Evolutionary conservation across 257 asterid genomes (phyloP).

Genomic region (Capsicum baccatum): DNA sequence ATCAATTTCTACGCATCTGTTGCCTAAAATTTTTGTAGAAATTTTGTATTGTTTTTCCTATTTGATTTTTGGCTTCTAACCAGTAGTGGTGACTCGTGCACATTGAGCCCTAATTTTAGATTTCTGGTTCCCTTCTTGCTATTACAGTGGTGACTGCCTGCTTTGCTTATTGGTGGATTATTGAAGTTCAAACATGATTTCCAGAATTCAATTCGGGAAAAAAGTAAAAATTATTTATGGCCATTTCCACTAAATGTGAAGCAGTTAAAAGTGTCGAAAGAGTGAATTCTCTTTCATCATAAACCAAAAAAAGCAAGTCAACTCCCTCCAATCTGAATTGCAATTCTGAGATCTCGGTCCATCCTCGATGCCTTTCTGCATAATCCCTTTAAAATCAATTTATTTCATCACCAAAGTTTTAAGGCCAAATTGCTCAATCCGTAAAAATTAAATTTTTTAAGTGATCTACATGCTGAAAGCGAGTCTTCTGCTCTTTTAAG

Average conservation of each 20-base stretch:
- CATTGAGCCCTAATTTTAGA: no score
- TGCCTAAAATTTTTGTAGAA: no score
- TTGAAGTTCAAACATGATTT: no score
- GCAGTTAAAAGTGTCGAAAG: not conserved
- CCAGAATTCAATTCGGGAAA: no score
- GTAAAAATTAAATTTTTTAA: not conserved
- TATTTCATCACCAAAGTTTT: constrained; percentile 8
- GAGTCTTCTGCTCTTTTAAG: constrained; percentile 4
- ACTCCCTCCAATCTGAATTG: constrained; percentile 21
- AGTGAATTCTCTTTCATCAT: not conserved
- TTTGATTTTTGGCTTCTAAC: no score
- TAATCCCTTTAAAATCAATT: constrained; percentile 9
- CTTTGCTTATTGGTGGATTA: no score
- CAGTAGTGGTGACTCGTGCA: no score
- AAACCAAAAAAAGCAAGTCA: not conserved
- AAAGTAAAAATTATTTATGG: no score
- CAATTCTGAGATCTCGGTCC: not conserved
- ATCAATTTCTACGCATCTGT: no score
- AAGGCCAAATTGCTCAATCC: not conserved
- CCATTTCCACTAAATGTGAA: not conserved
- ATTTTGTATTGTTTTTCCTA: no score
- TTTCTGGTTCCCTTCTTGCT: no score
- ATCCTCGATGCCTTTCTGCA: not conserved
- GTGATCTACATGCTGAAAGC: not conserved
- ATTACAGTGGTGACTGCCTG: no score